These are phyloP conservation scores for Geotrichum reessii DNA, from an alignment of 1,139 yeast species.

Conservation along the genomic window DNA sequence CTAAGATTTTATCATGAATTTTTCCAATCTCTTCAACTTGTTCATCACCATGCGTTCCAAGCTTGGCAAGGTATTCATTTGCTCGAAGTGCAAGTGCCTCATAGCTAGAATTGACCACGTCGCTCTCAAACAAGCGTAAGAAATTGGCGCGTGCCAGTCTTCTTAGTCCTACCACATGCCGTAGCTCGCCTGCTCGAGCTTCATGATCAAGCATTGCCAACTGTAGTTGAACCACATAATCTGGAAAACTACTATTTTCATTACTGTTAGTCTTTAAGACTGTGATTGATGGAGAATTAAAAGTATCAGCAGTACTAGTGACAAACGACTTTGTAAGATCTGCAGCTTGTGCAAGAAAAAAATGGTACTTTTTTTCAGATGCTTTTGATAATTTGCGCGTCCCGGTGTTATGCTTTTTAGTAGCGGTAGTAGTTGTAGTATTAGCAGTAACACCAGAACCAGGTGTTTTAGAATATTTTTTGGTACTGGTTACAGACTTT, in stretches of 20 bases:
- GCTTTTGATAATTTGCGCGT: neutral
- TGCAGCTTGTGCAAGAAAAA: neutral
- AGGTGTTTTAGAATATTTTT: neutral
- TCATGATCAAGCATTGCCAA: neutral
- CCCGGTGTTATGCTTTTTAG: neutral
- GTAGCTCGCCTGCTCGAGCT: neutral
- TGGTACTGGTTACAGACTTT: neutral
- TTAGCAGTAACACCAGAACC: neutral
- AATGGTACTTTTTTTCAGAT: neutral
- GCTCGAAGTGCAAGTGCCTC: neutral
- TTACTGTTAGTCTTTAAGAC: too few relatives aligned
- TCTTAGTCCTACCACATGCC: neutral
- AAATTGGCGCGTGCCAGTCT: neutral
- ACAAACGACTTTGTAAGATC: neutral
- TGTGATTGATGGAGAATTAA: too few relatives aligned
- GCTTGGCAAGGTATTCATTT: neutral
- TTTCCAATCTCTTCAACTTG: neutral
- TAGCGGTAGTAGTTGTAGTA: neutral
- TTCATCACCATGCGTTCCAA: neutral
- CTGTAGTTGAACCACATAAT: neutral
- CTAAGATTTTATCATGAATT: neutral
- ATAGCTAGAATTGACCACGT: neutral
- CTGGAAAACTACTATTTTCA: neutral
- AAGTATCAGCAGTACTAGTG: neutral
- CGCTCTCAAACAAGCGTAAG: neutral